Conservation (phyloP, 768 basidiomycete species). For the Amanita pallidorosea region DNA sequence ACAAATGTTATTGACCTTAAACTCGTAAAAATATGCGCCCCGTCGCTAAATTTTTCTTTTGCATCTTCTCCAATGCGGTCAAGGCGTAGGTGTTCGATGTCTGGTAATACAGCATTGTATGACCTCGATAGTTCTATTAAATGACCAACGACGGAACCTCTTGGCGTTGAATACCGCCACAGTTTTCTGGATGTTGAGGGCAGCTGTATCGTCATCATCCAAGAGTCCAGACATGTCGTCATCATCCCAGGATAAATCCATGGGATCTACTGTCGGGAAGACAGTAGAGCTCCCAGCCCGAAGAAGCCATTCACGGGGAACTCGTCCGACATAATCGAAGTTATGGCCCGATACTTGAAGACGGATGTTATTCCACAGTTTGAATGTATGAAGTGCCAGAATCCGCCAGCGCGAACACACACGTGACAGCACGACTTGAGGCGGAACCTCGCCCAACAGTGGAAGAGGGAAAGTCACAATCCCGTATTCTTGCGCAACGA, state of each 20-base stretch:
- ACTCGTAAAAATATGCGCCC: not conserved
- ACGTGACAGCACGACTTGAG: not conserved
- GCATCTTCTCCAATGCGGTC: not conserved
- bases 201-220: not conserved
- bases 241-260: too few species aligned
- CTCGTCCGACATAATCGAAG: too few species aligned
- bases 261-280: too few species aligned
- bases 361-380: not conserved
- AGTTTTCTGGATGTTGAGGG: not conserved
- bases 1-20: not conserved
- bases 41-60: not conserved
- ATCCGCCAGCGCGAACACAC: not conserved
- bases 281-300: too few species aligned
- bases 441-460: not conserved
- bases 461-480: too few species aligned
- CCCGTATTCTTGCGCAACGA: too few species aligned
- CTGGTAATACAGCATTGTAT: too few species aligned
- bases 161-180: not conserved
- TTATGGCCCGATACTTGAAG: not conserved
- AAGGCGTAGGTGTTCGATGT: not conserved
- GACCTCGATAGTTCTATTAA: too few species aligned
- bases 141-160: not conserved
- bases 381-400: not conserved
- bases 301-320: too few species aligned
- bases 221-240: too few species aligned